Evolutionary conservation across 345 rosid genomes (phyloP).

Genomic region (Cochlearia excelsa): DNA sequence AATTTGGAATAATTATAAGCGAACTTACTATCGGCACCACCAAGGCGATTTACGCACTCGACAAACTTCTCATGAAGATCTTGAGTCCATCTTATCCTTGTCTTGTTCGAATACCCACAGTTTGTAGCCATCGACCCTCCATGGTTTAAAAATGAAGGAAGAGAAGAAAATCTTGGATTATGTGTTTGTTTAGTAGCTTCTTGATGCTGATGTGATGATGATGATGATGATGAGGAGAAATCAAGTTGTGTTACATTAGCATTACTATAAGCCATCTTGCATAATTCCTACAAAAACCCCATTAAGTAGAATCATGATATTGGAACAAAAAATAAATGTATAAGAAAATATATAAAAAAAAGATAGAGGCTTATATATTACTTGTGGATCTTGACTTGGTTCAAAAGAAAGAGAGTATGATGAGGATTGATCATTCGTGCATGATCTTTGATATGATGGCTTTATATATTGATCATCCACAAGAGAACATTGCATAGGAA

Average conservation of each 20-base stretch:
- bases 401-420: constrained; percentile 40
- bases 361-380: constrained; percentile 27
- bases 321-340: not conserved
- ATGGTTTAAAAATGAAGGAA: constrained; percentile 19
- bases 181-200: constrained; percentile 15
- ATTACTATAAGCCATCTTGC: constrained; percentile 18
- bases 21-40: constrained; percentile 74
- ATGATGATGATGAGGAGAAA: no score
- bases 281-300: constrained; percentile 34
- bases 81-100: constrained; percentile 80
- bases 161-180: constrained; percentile 24
- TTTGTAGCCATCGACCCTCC: constrained; percentile 24
- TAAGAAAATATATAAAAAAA: no score
- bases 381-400: constrained; percentile 51
- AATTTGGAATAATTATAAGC: no score
- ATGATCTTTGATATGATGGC: constrained; percentile 28
- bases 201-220: constrained; percentile 27
- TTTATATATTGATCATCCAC: constrained; percentile 20
- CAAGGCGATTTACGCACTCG: constrained; percentile 68
- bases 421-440: constrained; percentile 15
- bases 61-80: constrained; percentile 90
- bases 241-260: constrained; percentile 37
- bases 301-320: not conserved
- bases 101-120: constrained; percentile 39
- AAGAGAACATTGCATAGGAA: constrained; percentile 24